These are phyloP conservation scores for Pichia cabralensis DNA, from an alignment of 805 yeast genomes.

Conservation along the genomic window DNA sequence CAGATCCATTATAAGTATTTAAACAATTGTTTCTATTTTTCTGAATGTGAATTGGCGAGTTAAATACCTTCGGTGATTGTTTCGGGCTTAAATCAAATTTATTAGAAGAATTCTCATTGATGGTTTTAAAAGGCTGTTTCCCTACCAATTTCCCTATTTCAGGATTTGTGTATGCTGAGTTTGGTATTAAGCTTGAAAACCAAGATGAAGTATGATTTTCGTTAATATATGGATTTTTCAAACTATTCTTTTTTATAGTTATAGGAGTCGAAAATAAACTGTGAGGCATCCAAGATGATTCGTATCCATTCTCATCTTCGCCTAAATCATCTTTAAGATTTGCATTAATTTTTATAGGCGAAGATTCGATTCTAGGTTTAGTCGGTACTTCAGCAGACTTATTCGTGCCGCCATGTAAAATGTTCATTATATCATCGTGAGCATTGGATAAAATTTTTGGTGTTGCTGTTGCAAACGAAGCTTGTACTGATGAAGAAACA, in stretches of 20 bases:
- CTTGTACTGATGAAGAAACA: constrained; percentile 10
- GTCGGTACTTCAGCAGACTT: background rate
- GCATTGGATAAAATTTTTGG: constrained; percentile 2
- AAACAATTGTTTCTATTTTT: background rate
- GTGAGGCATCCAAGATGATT: constrained; percentile 1
- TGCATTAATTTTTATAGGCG: constrained; percentile 3
- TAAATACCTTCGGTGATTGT: no score
- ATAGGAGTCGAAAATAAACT: constrained; percentile 5
- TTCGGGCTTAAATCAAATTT: no score
- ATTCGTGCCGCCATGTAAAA: constrained; percentile 7
- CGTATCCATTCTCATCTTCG: no score
- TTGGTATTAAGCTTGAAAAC: constrained; percentile 23
- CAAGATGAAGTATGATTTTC: constrained; percentile 11
- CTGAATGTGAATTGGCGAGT: background rate
- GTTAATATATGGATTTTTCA: background rate
- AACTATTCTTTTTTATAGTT: background rate
- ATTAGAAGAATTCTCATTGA: no score
- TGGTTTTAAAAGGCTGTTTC: no score
- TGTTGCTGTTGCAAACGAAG: background rate
- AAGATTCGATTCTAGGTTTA: constrained; percentile 1
- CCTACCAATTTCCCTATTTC: no score
- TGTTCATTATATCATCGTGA: constrained; percentile 10
- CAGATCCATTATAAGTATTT: constrained; percentile 28
- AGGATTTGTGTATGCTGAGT: constrained; percentile 22
- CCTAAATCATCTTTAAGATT: no score